Conservation (phyloP, 2,329 filamentous ascomycete species). For the Colletotrichum scovillei region DNA sequence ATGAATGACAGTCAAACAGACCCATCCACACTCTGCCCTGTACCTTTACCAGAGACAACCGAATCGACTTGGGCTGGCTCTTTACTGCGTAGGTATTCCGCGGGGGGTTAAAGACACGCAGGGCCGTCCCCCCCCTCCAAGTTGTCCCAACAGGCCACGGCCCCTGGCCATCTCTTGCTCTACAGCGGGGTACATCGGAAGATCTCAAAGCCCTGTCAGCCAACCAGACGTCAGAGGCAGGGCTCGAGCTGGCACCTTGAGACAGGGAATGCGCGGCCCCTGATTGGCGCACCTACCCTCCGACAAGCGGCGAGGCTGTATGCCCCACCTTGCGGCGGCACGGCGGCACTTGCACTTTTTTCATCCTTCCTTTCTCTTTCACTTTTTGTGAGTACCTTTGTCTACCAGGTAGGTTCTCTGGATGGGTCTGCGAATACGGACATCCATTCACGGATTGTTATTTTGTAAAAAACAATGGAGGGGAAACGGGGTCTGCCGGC, state of each 20-base stretch:
- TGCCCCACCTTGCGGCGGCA: constrained; percentile 10
- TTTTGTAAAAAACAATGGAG: not conserved
- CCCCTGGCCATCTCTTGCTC: constrained; percentile 3
- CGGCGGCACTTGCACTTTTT: constrained; percentile 15
- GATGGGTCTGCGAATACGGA: not conserved
- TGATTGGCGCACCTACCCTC: constrained; percentile 26
- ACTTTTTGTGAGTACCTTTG: not conserved
- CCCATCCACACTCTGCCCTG: not conserved
- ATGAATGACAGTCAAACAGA: not conserved
- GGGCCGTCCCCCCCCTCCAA: constrained; percentile 6
- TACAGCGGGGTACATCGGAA: constrained; percentile 22
- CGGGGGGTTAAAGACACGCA: not conserved
- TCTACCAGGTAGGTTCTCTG: no score
- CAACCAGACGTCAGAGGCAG: constrained; percentile 12
- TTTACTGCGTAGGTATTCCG: not conserved
- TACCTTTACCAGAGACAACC: not conserved
- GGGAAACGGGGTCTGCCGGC: not conserved
- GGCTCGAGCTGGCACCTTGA: constrained; percentile 6
- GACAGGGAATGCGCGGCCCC: constrained; percentile 19
- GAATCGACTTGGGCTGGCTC: not conserved
- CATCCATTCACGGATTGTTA: not conserved
- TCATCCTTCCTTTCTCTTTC: not conserved
- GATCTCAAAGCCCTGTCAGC: constrained; percentile 10
- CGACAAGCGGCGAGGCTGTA: constrained; percentile 27
- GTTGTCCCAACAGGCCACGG: constrained; percentile 1